Percentiles rank a stretch among this genome's conserved stretches.
These are phyloP conservation scores for Skeletonema grethae DNA, from an alignment of 108 stramenopile genomes.

Conservation along the genomic window DNA sequence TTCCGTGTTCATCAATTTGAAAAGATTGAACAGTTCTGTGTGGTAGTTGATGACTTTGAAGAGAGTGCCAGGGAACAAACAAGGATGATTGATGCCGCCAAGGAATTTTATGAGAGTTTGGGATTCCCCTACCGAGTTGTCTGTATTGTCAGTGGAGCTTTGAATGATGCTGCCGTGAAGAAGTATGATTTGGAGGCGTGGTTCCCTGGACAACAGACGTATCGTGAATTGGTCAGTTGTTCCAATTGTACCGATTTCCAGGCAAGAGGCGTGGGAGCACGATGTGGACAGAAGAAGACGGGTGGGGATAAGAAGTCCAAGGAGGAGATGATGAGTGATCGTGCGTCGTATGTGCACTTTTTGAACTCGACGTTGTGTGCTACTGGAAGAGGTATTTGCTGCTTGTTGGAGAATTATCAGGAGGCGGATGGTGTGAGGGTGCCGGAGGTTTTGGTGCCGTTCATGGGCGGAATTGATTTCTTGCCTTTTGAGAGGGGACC, in stretches of 20 bases:
- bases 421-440: slow-evolving; percentile 92
- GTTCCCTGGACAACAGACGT: slow-evolving; percentile 98
- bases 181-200: slow-evolving; percentile 99
- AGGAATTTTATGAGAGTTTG: slow-evolving; percentile 96
- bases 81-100: slow-evolving; percentile 87
- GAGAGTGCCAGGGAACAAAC: slow-evolving; percentile 89
- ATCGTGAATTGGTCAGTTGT: slow-evolving; percentile 98
- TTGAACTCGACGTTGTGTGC: slow-evolving; percentile 98
- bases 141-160: slow-evolving; percentile 94
- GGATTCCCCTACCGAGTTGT: slow-evolving; percentile 97
- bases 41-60: slow-evolving; percentile 94
- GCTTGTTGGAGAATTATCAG: slow-evolving; percentile 97
- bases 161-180: slow-evolving; percentile 99
- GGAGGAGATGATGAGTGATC: slow-evolving; percentile 70
- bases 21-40: slow-evolving; percentile 99
- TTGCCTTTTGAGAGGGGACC: slow-evolving; percentile 95
- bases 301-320: slow-evolving; percentile 68
- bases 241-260: slow-evolving; percentile 99
- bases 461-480: slow-evolving; percentile 98
- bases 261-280: slow-evolving; percentile 93
- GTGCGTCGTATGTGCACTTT: slow-evolving; percentile 94
- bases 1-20: slow-evolving; percentile 99
- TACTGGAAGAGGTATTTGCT: slow-evolving; percentile 97
- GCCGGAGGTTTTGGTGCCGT: slow-evolving; percentile 95
- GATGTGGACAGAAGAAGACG: slow-evolving; percentile 89